Percentiles rank a stretch among this genome's conserved stretches.
These are phyloP conservation scores for Hericium erinaceus DNA, from an alignment of 768 basidiomycete species.

Conservation along the genomic window DNA sequence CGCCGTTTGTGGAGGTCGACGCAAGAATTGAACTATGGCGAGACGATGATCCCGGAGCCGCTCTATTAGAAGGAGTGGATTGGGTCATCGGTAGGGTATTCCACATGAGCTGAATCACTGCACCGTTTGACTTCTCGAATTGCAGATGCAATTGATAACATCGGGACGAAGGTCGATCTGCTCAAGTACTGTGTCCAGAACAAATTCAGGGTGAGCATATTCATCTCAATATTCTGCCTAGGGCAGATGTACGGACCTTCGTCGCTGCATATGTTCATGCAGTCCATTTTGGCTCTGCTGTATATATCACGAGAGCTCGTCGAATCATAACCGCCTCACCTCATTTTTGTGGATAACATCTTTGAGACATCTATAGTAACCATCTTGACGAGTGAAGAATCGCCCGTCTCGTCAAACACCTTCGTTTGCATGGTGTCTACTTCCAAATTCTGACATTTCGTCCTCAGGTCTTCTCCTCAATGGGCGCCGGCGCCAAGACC, in stretches of 20 bases:
- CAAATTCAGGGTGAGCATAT: constrained; percentile 54
- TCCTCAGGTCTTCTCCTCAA: constrained; percentile 84
- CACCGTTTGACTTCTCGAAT: background rate
- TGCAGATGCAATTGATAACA: constrained; percentile 93
- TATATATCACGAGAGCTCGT: too few relatives aligned
- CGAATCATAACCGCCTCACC: too few relatives aligned
- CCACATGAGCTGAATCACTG: background rate
- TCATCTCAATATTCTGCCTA: too few relatives aligned
- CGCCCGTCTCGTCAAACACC: too few relatives aligned
- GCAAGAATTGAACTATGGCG: constrained; percentile 78
- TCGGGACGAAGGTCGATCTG: constrained; percentile 91
- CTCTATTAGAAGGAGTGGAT: constrained; percentile 72
- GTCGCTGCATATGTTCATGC: too few relatives aligned
- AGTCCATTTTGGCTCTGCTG: too few relatives aligned
- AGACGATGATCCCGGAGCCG: constrained; percentile 60
- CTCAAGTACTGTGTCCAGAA: constrained; percentile 80
- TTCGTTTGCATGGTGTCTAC: too few relatives aligned
- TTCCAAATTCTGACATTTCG: background rate
- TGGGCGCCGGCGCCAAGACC: constrained; percentile 92
- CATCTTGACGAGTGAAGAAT: too few relatives aligned
- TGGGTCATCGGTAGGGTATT: constrained; percentile 77
- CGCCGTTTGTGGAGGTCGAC: constrained; percentile 86
- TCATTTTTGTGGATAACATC: too few relatives aligned
- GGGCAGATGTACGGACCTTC: too few relatives aligned
- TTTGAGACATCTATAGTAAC: too few relatives aligned